Evolutionary conservation across 1,139 yeast species (phyloP).

Genomic region (Geotrichum fermentans): DNA sequence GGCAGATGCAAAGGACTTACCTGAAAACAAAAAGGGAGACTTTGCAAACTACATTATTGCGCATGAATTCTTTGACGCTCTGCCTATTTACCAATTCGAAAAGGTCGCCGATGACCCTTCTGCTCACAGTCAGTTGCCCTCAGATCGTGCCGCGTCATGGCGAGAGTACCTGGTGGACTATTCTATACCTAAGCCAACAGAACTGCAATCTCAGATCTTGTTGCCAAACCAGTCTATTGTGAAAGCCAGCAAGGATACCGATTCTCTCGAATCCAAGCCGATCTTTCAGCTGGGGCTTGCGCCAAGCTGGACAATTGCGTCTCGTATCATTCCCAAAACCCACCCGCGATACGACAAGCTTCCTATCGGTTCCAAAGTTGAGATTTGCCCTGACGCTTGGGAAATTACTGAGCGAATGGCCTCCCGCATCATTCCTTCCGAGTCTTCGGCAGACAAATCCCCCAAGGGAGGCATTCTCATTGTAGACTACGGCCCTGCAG

Average conservation of each 20-base stretch:
- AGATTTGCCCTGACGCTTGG: slow-evolving; percentile 74
- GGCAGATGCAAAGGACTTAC: slow-evolving; percentile 59
- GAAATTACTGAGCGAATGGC: slow-evolving; percentile 36
- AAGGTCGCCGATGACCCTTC: slow-evolving; percentile 41
- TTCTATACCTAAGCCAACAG: slow-evolving; percentile 26
- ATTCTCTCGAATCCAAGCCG: slow-evolving; percentile 31
- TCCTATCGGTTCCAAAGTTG: slow-evolving; percentile 57
- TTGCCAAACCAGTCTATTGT: slow-evolving; percentile 33
- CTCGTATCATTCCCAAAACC: slow-evolving; percentile 52
- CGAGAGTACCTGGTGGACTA: slow-evolving; percentile 68
- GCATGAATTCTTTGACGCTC: slow-evolving; percentile 84
- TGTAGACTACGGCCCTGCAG: slow-evolving; percentile 71
- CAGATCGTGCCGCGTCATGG: slow-evolving; percentile 53
- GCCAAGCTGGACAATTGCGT: slow-evolving; percentile 60
- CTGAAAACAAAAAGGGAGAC: slow-evolving; percentile 33
- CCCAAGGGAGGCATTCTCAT: slow-evolving; percentile 63
- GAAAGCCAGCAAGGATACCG: slow-evolving; percentile 20
- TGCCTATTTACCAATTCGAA: slow-evolving; percentile 70
- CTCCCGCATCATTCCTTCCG: slow-evolving; percentile 39
- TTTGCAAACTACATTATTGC: slow-evolving; percentile 64
- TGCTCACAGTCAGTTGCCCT: slow-evolving; percentile 15
- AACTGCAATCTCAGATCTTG: slow-evolving; percentile 23
- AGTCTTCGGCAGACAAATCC: slow-evolving; percentile 39
- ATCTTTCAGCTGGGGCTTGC: slow-evolving; percentile 55
- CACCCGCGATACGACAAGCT: slow-evolving; percentile 51